Percentiles rank a stretch among this genome's conserved stretches.
phyloP scores from a whole-genome alignment of 2,329 filamentous ascomycete genomes.

The Torrubiellomyces zombiae region DNA sequence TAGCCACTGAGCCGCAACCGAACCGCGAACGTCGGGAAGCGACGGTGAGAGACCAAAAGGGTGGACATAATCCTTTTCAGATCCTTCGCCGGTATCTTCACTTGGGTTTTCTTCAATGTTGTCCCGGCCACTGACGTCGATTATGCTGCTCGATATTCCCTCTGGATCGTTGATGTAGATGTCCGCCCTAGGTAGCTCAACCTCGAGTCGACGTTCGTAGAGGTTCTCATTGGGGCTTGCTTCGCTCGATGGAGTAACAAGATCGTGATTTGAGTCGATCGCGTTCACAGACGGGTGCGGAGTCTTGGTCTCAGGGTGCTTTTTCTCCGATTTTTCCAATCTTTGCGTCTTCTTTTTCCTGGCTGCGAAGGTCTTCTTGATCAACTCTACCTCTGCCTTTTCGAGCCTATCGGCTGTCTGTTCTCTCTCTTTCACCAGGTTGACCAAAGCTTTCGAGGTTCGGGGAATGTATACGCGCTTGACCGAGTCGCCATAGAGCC shows the following conservation, averaged over 20 bases:
- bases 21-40: conserved; percentile 24
- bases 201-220: conserved; percentile 1
- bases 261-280: conserved; percentile 2
- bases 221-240: conserved; percentile 1
- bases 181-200: conserved; percentile 3
- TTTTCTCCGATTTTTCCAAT: conserved; percentile 3
- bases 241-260: conserved; percentile 1
- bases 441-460: conserved; percentile 60
- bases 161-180: conserved; percentile 1
- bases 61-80: conserved; percentile 18
- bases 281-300: conserved; percentile 1
- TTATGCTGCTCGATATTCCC: no score
- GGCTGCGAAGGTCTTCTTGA: conserved; percentile 59
- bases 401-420: conserved; percentile 69
- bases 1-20: conserved; percentile 58
- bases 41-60: conserved; percentile 18
- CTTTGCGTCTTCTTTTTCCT: conserved; percentile 36
- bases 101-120: conserved; percentile 1
- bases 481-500: conserved; percentile 68
- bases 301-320: conserved; percentile 1
- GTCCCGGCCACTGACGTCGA: conserved; percentile 1
- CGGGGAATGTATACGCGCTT: conserved; percentile 72
- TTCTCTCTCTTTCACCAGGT: conserved; percentile 69
- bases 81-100: conserved; percentile 6
- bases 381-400: conserved; percentile 69